These are phyloP conservation scores for Nicotiana rustica DNA, from an alignment of 305 asterid species.

Conservation along the genomic window DNA sequence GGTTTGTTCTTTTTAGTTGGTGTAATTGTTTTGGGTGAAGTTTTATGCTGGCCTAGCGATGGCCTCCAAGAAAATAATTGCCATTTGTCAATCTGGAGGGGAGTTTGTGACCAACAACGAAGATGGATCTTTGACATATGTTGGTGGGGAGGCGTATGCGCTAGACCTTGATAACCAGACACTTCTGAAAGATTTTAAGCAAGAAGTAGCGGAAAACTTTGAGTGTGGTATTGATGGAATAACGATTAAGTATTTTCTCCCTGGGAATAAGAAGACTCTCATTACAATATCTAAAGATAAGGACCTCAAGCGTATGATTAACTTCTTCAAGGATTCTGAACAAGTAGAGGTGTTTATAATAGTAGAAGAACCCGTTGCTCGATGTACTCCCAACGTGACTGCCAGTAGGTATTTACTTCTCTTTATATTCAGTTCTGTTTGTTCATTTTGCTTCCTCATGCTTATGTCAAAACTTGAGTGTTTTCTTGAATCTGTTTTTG, in stretches of 20 bases:
- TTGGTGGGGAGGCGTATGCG: constrained; percentile 43
- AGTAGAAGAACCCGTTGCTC: constrained; percentile 34
- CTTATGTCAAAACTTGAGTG: background rate
- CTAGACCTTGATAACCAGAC: constrained; percentile 37
- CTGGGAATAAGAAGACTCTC: constrained; percentile 40
- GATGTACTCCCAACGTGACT: constrained; percentile 27
- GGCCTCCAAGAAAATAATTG: constrained; percentile 39
- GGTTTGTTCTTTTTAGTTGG: background rate
- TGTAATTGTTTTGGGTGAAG: background rate
- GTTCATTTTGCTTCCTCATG: background rate
- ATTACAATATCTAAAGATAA: constrained; percentile 40
- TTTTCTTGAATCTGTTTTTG: background rate
- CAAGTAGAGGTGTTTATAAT: constrained; percentile 41
- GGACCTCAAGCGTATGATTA: constrained; percentile 40
- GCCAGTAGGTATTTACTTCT: constrained; percentile 40
- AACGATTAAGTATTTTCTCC: constrained; percentile 40
- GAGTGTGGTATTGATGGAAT: constrained; percentile 36
- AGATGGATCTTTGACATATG: constrained; percentile 41
- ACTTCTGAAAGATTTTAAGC: constrained; percentile 33
- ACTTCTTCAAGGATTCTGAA: constrained; percentile 36
- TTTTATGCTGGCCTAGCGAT: constrained; percentile 24
- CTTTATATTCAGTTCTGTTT: background rate
- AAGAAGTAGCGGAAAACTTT: constrained; percentile 37
- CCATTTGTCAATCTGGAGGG: constrained; percentile 43
- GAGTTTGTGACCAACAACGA: constrained; percentile 36